Base-by-base conservation (phyloP, 208 protist genomes). In the Crithidia mellificae region DNA sequence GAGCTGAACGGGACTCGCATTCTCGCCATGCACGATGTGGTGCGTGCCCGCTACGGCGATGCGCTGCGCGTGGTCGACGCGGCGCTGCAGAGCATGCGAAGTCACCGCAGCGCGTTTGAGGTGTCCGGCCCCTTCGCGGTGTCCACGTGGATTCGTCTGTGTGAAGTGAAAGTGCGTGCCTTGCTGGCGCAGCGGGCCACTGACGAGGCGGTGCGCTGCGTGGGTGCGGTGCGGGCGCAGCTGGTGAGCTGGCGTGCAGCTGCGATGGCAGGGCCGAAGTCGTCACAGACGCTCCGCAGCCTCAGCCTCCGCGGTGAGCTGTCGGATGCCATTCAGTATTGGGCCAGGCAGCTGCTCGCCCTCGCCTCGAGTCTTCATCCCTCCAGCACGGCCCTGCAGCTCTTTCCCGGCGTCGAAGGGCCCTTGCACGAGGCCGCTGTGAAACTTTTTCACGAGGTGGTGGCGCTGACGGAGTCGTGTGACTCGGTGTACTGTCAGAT, bases 31-130 rank as follows among this genome's bases (percentile, higher is more conserved):
- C 30, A 61, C 39, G 70, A 63, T 11, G 47, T 66, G 0, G 44
- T 70, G n/a, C 39, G 70, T 27, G 66, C 24, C 14, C 70, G 39
- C 19, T 39, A 59, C 32, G 29, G 49, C 12, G 63, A 63, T 11
- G 63, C 70, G 15, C 56, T 75, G 43, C 53, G 53, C n/a, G 46
- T 65, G 12, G 46, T 57, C 2, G n/a, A 69, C n/a, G 46, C 54
- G 19, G 30, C 53, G 11, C 36, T 75, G 25, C 32, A 63, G 0
- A 11, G 39, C 41, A 64, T 75, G 58, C 58, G 11, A 9, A 63
- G 58, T 22, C 59, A 65, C 46, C 46, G 47, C 44, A 44, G 25
- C 59, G 59, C 59, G 12, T 65, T 65, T 14, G 59, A 54, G 47
- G 6, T 34, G 12, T 24, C 44, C n/a, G 29, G 46, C n/a, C 29